Conservation (phyloP, 2,329 filamentous ascomycete genomes). For the Gnomoniopsis sp. region DNA sequence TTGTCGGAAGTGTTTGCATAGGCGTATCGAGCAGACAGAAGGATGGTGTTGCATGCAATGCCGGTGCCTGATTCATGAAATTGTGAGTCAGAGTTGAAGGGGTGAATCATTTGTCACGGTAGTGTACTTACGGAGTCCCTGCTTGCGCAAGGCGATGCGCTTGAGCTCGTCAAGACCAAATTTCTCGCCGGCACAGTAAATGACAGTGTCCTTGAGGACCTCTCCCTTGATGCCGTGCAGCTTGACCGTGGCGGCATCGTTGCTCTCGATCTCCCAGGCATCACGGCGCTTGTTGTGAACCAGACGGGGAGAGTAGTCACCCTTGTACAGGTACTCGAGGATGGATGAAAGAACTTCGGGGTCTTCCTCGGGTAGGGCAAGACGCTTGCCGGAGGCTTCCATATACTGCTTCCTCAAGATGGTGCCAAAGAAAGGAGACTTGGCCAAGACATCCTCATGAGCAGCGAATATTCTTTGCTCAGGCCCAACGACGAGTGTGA, state of each 20-base stretch:
- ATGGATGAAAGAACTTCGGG: slow-evolving; percentile 89
- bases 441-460: slow-evolving; percentile 78
- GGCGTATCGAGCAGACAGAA: slow-evolving; percentile 80
- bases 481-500: slow-evolving; percentile 74
- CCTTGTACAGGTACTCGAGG: slow-evolving; percentile 90
- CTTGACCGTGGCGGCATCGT: slow-evolving; percentile 64
- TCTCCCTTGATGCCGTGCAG: slow-evolving; percentile 62
- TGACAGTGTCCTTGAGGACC: slow-evolving; percentile 82
- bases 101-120: neutral
- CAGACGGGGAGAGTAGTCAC: slow-evolving; percentile 84
- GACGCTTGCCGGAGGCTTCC: slow-evolving; percentile 61
- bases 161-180: slow-evolving; percentile 84
- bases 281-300: slow-evolving; percentile 78
- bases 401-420: slow-evolving; percentile 63
- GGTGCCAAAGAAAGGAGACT: slow-evolving; percentile 74
- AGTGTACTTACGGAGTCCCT: slow-evolving; percentile 66
- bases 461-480: slow-evolving; percentile 87
- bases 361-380: slow-evolving; percentile 79
- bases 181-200: slow-evolving; percentile 84
- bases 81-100: slow-evolving; percentile 13
- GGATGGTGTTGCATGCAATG: slow-evolving; percentile 79
- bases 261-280: slow-evolving; percentile 73
- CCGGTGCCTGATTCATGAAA: slow-evolving; percentile 55
- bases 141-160: slow-evolving; percentile 79
- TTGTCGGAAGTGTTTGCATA: slow-evolving; percentile 85